Evolutionary conservation across 1,284 basidiomycete genomes (phyloP), one percentile per base, ranked within the genome.

Genomic region (Trametes polyzona): DNA sequence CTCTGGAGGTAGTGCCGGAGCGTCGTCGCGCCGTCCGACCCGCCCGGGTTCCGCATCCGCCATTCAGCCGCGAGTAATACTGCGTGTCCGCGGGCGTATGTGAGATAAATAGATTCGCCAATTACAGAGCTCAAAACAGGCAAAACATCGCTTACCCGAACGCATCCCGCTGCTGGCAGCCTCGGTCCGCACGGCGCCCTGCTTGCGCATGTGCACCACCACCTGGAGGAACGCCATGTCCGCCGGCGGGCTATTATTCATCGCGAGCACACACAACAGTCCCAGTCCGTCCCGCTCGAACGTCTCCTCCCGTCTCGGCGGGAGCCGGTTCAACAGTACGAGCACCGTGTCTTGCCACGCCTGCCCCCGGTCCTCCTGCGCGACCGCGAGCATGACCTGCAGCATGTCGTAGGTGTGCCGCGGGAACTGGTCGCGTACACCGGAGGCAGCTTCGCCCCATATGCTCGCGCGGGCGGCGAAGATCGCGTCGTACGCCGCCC

Each of bases 41-140:
- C 57, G 12, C 57, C 57, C 0, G 57, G 57, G 24, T 46, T 42
- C 10, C 52, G 52, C 6, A 48, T 27, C 19, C 57, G 30, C 57
- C 57, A 59, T 17, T 59, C 57, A 11, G 57, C 53, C 57, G 55
- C 52, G 39, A 55, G 27, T 48, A 59, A 51, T 9, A 59, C 57
- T 59, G 33, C 11, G 12, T n/a, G 27, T 27, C 21, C 16, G 6
- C 7, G 14, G 9, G 19, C 42, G 23, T 8, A 19, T 6, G 24
- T 40, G 11, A 50, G 37, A 0, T 9, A 24, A 10, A 9, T 6
- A 5, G 30, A 4, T 6, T 12, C 27, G 19, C 11, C 16, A 23
- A n/a, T 14, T 7, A 36, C 17, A 10, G 16, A 19, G 32, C 17
- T 7, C 30, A 2, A 4, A 2, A 46, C 55, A 16, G n/a, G n/a